Percentiles rank a stretch among this genome's conserved stretches.
These are phyloP conservation scores for Anastatica hierochuntica DNA, from an alignment of 345 rosid genomes.

Conservation along the genomic window DNA sequence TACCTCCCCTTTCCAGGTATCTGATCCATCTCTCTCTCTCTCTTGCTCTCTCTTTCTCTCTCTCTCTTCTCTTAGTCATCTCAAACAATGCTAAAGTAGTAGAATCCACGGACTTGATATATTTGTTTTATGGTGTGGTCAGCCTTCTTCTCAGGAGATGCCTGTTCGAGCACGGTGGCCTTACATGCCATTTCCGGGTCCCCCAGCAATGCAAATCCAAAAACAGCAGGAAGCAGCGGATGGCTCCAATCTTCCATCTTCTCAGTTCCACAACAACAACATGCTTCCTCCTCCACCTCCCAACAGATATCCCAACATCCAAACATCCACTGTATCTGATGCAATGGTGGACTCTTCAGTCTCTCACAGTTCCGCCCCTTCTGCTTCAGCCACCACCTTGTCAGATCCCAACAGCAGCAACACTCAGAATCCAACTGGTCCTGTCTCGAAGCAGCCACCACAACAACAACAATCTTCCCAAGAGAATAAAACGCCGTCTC, in stretches of 20 bases:
- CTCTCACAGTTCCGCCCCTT: slow-evolving; percentile 26
- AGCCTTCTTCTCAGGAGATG: slow-evolving; percentile 69
- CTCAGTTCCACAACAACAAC: slow-evolving; percentile 49
- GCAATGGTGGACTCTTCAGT: slow-evolving; percentile 43
- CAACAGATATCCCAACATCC: slow-evolving; percentile 42
- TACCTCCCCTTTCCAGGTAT: slow-evolving; percentile 90
- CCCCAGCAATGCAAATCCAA: slow-evolving; percentile 52
- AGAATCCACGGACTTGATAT: slow-evolving; percentile 1
- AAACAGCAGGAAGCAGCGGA: slow-evolving; percentile 44
- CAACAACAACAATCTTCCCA: slow-evolving; percentile 23
- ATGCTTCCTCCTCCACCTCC: slow-evolving; percentile 44
- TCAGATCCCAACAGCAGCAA: slow-evolving; percentile 26
- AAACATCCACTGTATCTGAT: slow-evolving; percentile 34
- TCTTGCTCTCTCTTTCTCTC: neutral
- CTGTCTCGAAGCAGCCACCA: slow-evolving; percentile 25
- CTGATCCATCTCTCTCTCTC: neutral
- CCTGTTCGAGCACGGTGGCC: slow-evolving; percentile 77
- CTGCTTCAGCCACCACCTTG: slow-evolving; percentile 13
- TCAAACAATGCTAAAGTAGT: slow-evolving; percentile 12
- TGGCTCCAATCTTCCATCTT: slow-evolving; percentile 26
- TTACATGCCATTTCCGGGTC: slow-evolving; percentile 49
- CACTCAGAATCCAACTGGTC: slow-evolving; percentile 22
- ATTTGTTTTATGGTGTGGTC: slow-evolving; percentile 13
- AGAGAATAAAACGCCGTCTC: slow-evolving; percentile 42
- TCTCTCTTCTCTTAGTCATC: no score